phyloP scores from a whole-genome alignment of 345 rosid species.

The Lepidium africanum region DNA sequence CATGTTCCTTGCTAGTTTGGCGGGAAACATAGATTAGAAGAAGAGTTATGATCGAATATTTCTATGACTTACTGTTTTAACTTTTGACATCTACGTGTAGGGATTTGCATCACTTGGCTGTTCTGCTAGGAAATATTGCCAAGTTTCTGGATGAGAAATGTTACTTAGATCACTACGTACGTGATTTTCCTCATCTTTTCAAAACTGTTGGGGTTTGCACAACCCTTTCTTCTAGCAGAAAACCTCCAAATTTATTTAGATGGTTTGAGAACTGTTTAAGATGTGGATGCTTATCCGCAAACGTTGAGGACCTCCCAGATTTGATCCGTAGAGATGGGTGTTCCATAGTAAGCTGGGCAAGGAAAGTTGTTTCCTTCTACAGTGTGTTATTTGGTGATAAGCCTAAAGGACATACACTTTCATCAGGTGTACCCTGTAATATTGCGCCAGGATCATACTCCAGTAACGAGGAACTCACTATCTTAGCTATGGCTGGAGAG shows the following conservation, averaged over 20 bases:
- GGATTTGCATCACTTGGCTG: slow-evolving; percentile 77
- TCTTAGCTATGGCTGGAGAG: slow-evolving; percentile 96
- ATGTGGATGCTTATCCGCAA: slow-evolving; percentile 49
- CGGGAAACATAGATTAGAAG: slow-evolving; percentile 1
- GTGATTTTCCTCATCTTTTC: slow-evolving; percentile 79
- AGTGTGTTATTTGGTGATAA: slow-evolving; percentile 74
- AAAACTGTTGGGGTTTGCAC: slow-evolving; percentile 30
- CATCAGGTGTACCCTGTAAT: slow-evolving; percentile 75
- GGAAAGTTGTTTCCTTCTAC: slow-evolving; percentile 81
- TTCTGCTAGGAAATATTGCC: slow-evolving; percentile 63
- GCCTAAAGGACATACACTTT: slow-evolving; percentile 49
- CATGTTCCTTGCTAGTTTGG: neutral
- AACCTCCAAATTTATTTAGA: slow-evolving; percentile 74
- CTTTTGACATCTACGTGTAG: slow-evolving; percentile 34
- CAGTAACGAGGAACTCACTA: slow-evolving; percentile 65
- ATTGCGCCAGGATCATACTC: slow-evolving; percentile 69
- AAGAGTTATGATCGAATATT: neutral
- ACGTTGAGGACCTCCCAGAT: slow-evolving; percentile 59
- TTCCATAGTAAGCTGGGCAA: slow-evolving; percentile 65
- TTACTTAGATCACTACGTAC: slow-evolving; percentile 76
- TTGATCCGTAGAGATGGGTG: slow-evolving; percentile 60
- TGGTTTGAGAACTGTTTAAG: slow-evolving; percentile 85
- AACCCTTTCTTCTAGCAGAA: slow-evolving; percentile 34
- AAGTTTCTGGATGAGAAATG: slow-evolving; percentile 62
- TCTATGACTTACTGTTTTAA: neutral